Evolutionary conservation across 345 rosid species (phyloP).

Genomic region (Salix arbutifolia): DNA sequence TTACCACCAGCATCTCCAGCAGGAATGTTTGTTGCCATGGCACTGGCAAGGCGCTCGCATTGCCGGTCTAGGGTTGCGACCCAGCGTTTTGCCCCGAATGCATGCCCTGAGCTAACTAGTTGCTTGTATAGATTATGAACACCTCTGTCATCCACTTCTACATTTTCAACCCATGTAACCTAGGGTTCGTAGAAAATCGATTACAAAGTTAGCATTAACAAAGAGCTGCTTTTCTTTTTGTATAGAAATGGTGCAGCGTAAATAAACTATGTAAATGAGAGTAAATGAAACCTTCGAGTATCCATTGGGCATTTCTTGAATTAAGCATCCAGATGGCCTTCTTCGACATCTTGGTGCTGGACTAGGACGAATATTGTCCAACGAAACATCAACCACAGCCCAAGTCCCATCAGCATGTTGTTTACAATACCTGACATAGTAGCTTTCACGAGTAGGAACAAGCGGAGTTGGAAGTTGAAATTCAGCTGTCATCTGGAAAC

Average conservation of each 20-base stretch:
- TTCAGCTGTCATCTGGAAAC: slow-evolving; percentile 74
- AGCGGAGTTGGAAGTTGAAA: slow-evolving; percentile 71
- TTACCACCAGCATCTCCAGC: slow-evolving; percentile 54
- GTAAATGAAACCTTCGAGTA: slow-evolving; percentile 54
- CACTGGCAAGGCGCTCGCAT: slow-evolving; percentile 73
- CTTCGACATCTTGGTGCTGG: slow-evolving; percentile 48
- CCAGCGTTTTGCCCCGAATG: slow-evolving; percentile 92
- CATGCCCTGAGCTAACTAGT: slow-evolving; percentile 58
- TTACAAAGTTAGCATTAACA: background rate
- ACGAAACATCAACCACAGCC: slow-evolving; percentile 93
- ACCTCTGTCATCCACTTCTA: slow-evolving; percentile 77
- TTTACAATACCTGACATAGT: slow-evolving; percentile 70
- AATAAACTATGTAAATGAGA: too few species aligned
- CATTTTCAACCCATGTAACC: slow-evolving; percentile 96
- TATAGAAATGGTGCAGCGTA: background rate
- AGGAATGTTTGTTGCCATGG: slow-evolving; percentile 52
- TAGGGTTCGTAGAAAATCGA: slow-evolving; percentile 3
- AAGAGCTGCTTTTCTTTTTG: background rate
- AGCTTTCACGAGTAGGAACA: slow-evolving; percentile 72
- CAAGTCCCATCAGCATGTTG: slow-evolving; percentile 70
- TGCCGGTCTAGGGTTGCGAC: slow-evolving; percentile 71
- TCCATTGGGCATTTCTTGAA: slow-evolving; percentile 76
- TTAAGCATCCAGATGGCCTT: slow-evolving; percentile 86
- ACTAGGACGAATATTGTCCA: slow-evolving; percentile 62
- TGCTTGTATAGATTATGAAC: slow-evolving; percentile 58